Evolutionary conservation across 129 eudicot genomes (phyloP).

Genomic region (Pulicaria dysenterica): DNA sequence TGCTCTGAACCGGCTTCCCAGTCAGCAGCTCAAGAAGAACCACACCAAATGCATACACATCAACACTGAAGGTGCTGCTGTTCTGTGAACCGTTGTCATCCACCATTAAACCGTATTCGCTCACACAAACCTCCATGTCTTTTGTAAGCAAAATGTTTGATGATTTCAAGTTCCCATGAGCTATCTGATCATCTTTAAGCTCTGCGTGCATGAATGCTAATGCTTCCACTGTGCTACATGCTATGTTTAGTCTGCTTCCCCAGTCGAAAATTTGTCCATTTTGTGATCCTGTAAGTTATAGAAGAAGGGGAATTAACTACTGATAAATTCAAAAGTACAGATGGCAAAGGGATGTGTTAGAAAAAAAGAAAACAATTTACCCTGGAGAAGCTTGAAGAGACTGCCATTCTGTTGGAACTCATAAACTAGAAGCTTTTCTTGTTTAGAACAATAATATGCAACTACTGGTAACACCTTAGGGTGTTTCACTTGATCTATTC

Average conservation of each 20-base stretch:
- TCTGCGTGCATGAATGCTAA: constrained; percentile 64
- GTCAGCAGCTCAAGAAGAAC: constrained; percentile 70
- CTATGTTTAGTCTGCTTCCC: constrained; percentile 64
- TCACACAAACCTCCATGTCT: constrained; percentile 54
- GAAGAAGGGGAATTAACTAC: neutral
- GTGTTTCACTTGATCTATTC: constrained; percentile 57
- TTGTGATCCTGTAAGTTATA: constrained; percentile 53
- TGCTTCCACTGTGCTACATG: constrained; percentile 55
- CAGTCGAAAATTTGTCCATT: constrained; percentile 55
- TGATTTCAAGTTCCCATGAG: constrained; percentile 84
- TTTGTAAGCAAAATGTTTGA: constrained; percentile 63
- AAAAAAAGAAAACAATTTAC: constrained; percentile 34
- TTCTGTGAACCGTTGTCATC: constrained; percentile 32
- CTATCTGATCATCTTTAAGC: constrained; percentile 53
- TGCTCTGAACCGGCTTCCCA: constrained; percentile 58
- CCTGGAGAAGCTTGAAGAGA: constrained; percentile 68
- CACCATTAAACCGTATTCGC: constrained; percentile 82
- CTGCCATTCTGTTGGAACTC: constrained; percentile 71
- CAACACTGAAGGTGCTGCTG: constrained; percentile 40
- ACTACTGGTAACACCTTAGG: constrained; percentile 52
- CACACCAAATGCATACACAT: constrained; percentile 62
- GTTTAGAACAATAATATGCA: constrained; percentile 75
- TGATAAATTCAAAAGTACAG: neutral
- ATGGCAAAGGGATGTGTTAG: neutral
- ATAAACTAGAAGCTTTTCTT: constrained; percentile 75